Base-by-base conservation (phyloP, 495 filamentous ascomycete species). In the Bacidia gigantensis region DNA sequence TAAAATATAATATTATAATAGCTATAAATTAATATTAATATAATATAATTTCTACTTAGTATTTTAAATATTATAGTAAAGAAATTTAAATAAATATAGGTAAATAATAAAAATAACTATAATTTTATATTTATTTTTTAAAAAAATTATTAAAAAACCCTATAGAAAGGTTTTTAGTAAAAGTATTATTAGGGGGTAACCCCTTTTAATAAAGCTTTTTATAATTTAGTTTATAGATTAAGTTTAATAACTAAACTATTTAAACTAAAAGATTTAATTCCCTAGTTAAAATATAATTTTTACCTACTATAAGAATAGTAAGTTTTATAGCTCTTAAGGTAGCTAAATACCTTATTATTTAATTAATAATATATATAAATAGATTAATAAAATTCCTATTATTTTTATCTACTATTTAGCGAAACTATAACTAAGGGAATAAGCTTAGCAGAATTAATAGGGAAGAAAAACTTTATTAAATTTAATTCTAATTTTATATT, bases 31-130 rank as follows among this genome's bases (percentile, higher is more conserved):
- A 74, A 73, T 82, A 75, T 82, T 82, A 75, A 83, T 75, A 76
- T 75, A 81, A 82, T 82, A 75, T 82, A 75, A 82, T 82, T 83
- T 83, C 79, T 83, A 75, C 79, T 76, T 74, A 82, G 78, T 82
- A 74, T 77, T 81, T 76, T 82, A 73, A 82, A 81, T 81, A 74
- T 73, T 65, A 75, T 71, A 73, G 72, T 67, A 67, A 74, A 73
- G 72, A 69, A 69, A 75, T 75, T 75, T 67, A 66, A 75, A 64
- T 63, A 75, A 73, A 69, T 69, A 70, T 67, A 64, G 69, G 67
- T 74, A 72, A 74, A 74, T 68, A 69, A 69, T 67, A 66, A 70
- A 68, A 72, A 68, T 75, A 75, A 79, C 74, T 79, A 79, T 79
- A 70, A 78, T 70, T 78, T 65, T n/a, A n/a, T n/a, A n/a, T n/a